Conservation (phyloP, 345 rosid species). For the Euphorbia lathyris region DNA sequence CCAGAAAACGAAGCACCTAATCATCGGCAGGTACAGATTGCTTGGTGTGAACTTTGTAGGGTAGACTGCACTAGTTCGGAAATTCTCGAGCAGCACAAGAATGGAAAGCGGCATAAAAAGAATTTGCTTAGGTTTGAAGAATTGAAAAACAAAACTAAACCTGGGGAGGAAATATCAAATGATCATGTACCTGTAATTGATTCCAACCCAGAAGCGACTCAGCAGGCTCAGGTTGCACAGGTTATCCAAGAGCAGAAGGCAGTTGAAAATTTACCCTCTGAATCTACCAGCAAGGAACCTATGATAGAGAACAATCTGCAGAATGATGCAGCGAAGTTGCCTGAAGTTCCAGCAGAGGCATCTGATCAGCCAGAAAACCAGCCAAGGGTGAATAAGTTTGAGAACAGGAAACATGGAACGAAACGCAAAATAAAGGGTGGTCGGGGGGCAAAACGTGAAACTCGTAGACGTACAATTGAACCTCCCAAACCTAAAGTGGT, state of each 20-base stretch:
- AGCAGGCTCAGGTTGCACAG: slow-evolving; percentile 10
- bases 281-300: slow-evolving; percentile 11
- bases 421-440: slow-evolving; percentile 31
- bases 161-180: slow-evolving; percentile 5
- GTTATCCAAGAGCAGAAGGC: slow-evolving; percentile 6
- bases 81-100: slow-evolving; percentile 40
- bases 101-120: slow-evolving; percentile 39
- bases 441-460: slow-evolving; percentile 20
- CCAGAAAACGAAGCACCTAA: slow-evolving; percentile 10
- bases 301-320: slow-evolving; percentile 3
- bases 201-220: slow-evolving; percentile 11
- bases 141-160: slow-evolving; percentile 18
- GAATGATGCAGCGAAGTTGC: background rate
- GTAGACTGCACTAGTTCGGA: slow-evolving; percentile 37
- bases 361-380: slow-evolving; percentile 14
- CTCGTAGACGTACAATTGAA: slow-evolving; percentile 12
- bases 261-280: slow-evolving; percentile 2
- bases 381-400: slow-evolving; percentile 8
- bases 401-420: slow-evolving; percentile 19
- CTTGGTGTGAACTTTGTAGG: slow-evolving; percentile 38
- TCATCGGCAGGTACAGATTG: slow-evolving; percentile 12
- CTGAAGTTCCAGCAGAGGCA: background rate
- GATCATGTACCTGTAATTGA: slow-evolving; percentile 10
- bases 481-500: slow-evolving; percentile 29
- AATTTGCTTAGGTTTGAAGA: slow-evolving; percentile 28